A percentile compares a stretch with the other conserved stretches of the same genome.
phyloP scores from a whole-genome alignment of 768 basidiomycete genomes.

The Fomitopsis pulvina region DNA sequence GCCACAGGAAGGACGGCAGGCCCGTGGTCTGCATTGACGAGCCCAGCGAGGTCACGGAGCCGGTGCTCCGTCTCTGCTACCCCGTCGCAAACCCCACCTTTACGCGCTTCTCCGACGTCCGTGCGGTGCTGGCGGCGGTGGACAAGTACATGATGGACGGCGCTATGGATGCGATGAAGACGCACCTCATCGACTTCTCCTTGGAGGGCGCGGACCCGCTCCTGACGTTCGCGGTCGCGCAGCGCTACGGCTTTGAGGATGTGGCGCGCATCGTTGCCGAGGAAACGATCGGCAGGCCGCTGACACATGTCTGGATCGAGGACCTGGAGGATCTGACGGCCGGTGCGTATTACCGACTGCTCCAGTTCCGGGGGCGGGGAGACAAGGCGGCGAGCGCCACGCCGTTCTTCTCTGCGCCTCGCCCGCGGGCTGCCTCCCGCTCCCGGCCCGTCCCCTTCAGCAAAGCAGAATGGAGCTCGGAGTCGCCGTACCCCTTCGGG shows the following conservation, averaged over 20 bases:
- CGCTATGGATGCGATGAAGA: not conserved
- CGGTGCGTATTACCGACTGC: constrained; percentile 33
- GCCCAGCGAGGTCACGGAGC: constrained; percentile 6
- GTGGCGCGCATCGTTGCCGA: not conserved
- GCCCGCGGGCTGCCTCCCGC: not conserved
- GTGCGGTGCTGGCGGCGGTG: not conserved
- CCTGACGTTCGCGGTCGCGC: not conserved
- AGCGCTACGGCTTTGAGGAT: not conserved
- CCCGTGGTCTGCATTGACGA: constrained; percentile 8
- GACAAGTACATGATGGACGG: not conserved
- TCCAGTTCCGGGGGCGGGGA: constrained; percentile 30
- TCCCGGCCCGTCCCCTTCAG: not conserved
- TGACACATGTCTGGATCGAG: constrained; percentile 18
- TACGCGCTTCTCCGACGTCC: too few relatives aligned
- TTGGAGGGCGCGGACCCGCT: not conserved
- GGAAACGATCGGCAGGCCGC: not conserved
- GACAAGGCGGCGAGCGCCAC: too few relatives aligned
- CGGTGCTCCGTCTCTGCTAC: not conserved
- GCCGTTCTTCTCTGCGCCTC: not conserved
- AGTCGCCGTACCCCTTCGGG: not conserved
- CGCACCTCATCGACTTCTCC: not conserved
- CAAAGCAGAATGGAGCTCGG: not conserved
- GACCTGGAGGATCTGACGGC: constrained; percentile 38
- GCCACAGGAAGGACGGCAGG: not conserved
- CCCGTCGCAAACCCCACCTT: not conserved